A percentile compares a stretch with the other conserved stretches of the same genome.
Conservation (phyloP, 768 basidiomycete species). For the Baorangia bicolor region DNA sequence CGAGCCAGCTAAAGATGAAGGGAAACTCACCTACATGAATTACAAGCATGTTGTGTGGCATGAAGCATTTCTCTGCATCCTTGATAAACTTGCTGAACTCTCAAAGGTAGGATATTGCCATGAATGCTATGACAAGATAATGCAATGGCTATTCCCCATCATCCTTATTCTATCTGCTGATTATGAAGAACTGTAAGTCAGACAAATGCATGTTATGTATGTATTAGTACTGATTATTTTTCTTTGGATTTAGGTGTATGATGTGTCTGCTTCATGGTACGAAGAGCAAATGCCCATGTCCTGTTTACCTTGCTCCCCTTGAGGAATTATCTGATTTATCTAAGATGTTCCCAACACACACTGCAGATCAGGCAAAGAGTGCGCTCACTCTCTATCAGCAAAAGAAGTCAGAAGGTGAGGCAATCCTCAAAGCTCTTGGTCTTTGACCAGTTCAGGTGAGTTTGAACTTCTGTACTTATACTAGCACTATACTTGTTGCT, state of each 20-base stretch:
- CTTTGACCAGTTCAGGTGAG: neutral
- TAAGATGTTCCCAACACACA: no score
- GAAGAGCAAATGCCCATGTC: no score
- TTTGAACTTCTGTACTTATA: neutral
- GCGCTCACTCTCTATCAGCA: no score
- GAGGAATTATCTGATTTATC: no score
- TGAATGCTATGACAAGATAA: neutral
- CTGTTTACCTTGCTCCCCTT: no score
- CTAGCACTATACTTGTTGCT: no score
- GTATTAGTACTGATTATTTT: neutral
- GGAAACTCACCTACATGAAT: neutral
- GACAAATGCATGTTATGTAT: neutral
- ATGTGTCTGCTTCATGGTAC: no score
- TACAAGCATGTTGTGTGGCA: neutral
- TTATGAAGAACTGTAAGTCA: neutral
- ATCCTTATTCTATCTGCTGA: no score
- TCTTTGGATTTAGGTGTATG: neutral
- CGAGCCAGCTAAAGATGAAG: neutral
- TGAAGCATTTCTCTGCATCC: neutral
- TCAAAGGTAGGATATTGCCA: neutral
- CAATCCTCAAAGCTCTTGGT: neutral
- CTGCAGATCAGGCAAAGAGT: no score
- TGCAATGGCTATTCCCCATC: neutral
- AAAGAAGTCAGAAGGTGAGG: no score
- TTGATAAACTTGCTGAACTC: neutral